Evolutionary conservation across 176 grass and related monocot genomes (phyloP), one percentile per base, ranked within the genome.

Genomic region (Carex myosuroides): DNA sequence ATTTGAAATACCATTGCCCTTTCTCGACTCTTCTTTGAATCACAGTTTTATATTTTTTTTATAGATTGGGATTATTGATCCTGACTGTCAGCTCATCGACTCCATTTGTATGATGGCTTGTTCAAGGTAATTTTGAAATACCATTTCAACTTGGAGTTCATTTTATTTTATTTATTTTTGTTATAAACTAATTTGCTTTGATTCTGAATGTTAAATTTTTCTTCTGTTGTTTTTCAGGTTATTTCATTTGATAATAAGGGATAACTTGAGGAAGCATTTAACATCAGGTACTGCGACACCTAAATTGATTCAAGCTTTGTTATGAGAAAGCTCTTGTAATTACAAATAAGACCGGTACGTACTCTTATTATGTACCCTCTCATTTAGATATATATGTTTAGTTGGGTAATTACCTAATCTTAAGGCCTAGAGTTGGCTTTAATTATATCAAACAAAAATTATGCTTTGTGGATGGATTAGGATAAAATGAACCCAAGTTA

Each of bases 161-260:
- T 64, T 82, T 66, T 56, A 21, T 60, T 60, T 77, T 56, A 32
- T 65, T 71, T 33, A 33, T 33, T 70, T 72, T 85, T 64, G 12
- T 5, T 12, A 20, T 48, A 60, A 33, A 84, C 55, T 50, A 61
- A 32, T 60, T 81, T 84, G 21, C 37, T 83, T 71, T 35, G n/a
- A 82, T 52, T 14, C 1, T 79, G 18, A 53, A 58, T 66, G 3
- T 24, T 61, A 63, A 33, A 41, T 30, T 20, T 81, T 16, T 35
- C 13, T 74, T 54, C 33, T 22, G 60, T 89, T 58, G 2, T 85
- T 77, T 33, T 60, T 39, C 85, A 99, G 96, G 96, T 99, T 88
- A 99, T 99, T 99, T 93, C 96, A 33, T 99, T 99, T 79, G 96
- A 99, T 62, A 99, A 95, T 84, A 99, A 93, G 87, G 96, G 96